phyloP scores from a whole-genome alignment of 164 flowering plant genomes.

The Chimonanthus salicifolius region DNA sequence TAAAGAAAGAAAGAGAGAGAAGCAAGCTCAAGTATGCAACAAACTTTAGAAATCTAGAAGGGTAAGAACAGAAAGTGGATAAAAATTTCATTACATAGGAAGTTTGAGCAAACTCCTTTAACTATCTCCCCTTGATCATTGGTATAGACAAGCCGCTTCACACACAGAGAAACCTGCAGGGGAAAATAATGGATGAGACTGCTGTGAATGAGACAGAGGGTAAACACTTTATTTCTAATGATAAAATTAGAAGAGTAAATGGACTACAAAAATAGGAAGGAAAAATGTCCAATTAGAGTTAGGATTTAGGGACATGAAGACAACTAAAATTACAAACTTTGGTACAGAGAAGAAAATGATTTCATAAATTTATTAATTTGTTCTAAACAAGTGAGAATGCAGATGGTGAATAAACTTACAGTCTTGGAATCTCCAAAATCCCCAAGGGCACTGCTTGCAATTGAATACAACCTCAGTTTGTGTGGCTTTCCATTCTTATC shows the following conservation, averaged over 20 bases:
- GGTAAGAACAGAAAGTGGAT: background rate
- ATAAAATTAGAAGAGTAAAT: background rate
- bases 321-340: background rate
- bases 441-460: constrained; percentile 98
- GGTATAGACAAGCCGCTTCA: constrained; percentile 87
- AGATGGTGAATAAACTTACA: constrained; percentile 34
- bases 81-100: constrained; percentile 56
- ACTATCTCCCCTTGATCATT: constrained; percentile 86
- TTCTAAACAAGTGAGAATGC: background rate
- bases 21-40: background rate
- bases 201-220: background rate
- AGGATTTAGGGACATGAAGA: background rate
- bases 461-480: constrained; percentile 89
- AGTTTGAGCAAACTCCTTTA: constrained; percentile 98
- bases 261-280: background rate
- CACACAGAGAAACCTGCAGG: constrained; percentile 84
- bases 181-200: background rate
- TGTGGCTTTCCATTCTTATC: constrained; percentile 97
- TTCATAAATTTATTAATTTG: background rate
- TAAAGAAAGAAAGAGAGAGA: background rate
- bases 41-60: background rate
- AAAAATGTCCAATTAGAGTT: background rate
- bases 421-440: constrained; percentile 99
- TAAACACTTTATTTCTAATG: background rate
- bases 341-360: background rate